A percentile compares a stretch with the other conserved stretches of the same genome.
phyloP scores from a whole-genome alignment of 2,329 filamentous ascomycete genomes.

The Endothia cerciana region DNA sequence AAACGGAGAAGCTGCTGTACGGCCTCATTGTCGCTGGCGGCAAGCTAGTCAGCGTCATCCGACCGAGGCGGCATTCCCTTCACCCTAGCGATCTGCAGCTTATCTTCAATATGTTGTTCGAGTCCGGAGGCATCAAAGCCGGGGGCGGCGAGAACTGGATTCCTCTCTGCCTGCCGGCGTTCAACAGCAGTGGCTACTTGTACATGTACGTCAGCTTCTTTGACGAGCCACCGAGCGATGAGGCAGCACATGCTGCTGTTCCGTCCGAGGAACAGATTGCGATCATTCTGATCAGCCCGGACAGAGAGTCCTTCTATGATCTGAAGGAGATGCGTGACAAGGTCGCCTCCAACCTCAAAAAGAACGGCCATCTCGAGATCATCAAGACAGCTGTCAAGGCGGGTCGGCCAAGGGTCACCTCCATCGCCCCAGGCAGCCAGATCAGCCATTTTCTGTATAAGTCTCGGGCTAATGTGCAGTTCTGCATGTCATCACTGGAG shows the following conservation, averaged over 20 bases:
- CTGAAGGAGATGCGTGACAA: constrained; percentile 74
- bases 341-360: constrained; percentile 70
- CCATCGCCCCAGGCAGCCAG: constrained; percentile 79
- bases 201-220: constrained; percentile 99
- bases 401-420: constrained; percentile 72
- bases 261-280: constrained; percentile 80
- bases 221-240: constrained; percentile 55
- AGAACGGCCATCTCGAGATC: constrained; percentile 73
- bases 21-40: constrained; percentile 92
- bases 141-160: constrained; percentile 97
- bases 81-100: constrained; percentile 95
- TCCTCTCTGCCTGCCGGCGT: constrained; percentile 90
- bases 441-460: constrained; percentile 96
- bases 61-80: constrained; percentile 91
- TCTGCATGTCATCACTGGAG: constrained; percentile 82
- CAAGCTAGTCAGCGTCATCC: constrained; percentile 89
- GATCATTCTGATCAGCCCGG: constrained; percentile 86
- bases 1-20: constrained; percentile 81
- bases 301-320: constrained; percentile 92
- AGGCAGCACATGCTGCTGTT: constrained; percentile 56
- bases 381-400: constrained; percentile 72
- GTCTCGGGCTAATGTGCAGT: constrained; percentile 91
- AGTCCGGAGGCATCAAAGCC: constrained; percentile 87
- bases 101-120: constrained; percentile 99
- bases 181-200: constrained; percentile 94